These are phyloP conservation scores for Warburgia ugandensis DNA, from an alignment of 164 flowering plant species.

Conservation along the genomic window DNA sequence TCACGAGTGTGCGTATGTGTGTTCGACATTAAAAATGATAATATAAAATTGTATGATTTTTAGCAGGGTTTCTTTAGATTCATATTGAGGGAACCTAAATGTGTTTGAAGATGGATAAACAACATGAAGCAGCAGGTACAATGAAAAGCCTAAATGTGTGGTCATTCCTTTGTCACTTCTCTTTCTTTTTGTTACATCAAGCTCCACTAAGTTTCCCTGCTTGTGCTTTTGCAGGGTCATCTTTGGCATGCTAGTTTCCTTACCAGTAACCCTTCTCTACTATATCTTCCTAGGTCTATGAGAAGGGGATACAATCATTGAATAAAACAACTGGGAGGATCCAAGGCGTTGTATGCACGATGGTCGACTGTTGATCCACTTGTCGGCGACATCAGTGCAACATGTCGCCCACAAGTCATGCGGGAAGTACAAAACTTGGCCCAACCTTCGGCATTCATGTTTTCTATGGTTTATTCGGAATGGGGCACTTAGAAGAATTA, in stretches of 20 bases:
- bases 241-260: constrained; percentile 61
- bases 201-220: neutral
- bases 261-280: constrained; percentile 62
- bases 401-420: neutral
- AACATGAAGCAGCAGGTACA: too few species aligned
- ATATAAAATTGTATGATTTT: too few species aligned
- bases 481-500: neutral
- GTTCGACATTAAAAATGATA: too few species aligned
- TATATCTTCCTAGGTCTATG: constrained; percentile 51
- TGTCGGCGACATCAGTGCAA: neutral
- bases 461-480: neutral
- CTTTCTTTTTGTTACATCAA: neutral
- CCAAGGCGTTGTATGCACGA: constrained; percentile 8
- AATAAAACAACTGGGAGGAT: constrained; percentile 13
- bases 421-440: neutral
- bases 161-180: neutral
- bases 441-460: neutral
- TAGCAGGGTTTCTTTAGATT: too few species aligned
- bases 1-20: too few species aligned
- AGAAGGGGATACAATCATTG: constrained; percentile 5
- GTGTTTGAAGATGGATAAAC: too few species aligned
- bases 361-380: neutral
- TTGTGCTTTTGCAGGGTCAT: constrained; percentile 46
- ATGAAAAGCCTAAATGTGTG: too few species aligned
- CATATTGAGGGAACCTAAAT: too few species aligned